Base-by-base conservation (phyloP, 2,329 filamentous ascomycete species). In the Periglandula ipomoeae region DNA sequence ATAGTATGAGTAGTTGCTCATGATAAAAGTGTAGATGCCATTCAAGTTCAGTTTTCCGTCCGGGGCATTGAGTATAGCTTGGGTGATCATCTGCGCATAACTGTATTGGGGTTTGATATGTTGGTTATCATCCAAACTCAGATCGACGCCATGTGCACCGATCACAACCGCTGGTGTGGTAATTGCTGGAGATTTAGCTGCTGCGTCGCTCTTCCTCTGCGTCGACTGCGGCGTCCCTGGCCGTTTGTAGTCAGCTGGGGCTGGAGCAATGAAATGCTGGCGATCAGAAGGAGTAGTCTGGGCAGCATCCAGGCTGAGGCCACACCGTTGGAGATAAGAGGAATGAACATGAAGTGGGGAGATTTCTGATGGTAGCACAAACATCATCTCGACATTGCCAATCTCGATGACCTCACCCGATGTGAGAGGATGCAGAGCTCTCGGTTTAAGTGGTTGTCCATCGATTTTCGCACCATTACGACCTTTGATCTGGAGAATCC, bases 321-420 rank as follows among this genome's bases (percentile, higher is more conserved):
- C 76, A 27, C 85, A 83, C 41, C 86, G 81, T 56, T 86, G 78
- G 15, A 87, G 76, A 61, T 85, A 89, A 58, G 70, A 78, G 20
- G 76, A 76, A 60, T 86, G 79, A 52, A 94, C 82, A 42, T 78
- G 74, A 23, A 89, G 74, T 22, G 80, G 78, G 49, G 72, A 73
- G 41, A 80, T 74, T 55, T 87, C 84, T 22, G 81, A 81, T 0
- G 93, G 91, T n/a, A 95, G 79, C 43, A 96, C 88, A 66, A 98
- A 98, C 75, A 97, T 91, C 93, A 98, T 98, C 70, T 98, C 91
- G 1, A 93, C 87, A 47, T 87, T 87, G 58, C 85, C 86, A 61
- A 97, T 87, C 61, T 95, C 89, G 50, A 98, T 84, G 39, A 97
- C 88, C 63, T 91, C 84, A 50, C 93, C 93, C 59, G 90, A 95